phyloP scores from a whole-genome alignment of 2,329 filamentous ascomycete species.

The Epichloe uncinata region DNA sequence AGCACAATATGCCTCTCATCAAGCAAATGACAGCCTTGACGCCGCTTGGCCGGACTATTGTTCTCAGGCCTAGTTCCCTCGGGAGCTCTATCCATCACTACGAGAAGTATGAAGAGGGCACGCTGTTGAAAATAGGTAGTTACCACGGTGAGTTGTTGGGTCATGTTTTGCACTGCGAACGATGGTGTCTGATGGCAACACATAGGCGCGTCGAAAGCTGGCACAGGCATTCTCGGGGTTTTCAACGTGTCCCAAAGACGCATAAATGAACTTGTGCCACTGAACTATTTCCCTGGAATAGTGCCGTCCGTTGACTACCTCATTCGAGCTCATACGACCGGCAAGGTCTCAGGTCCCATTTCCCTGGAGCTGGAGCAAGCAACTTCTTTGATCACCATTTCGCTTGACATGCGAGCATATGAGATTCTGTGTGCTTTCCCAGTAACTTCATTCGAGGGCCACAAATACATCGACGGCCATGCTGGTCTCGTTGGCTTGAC shows the following conservation, averaged over 20 bases:
- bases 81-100: conserved; percentile 66
- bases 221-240: conserved; percentile 64
- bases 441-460: conserved; percentile 41
- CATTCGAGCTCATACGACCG: conserved; percentile 57
- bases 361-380: conserved; percentile 25
- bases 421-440: conserved; percentile 72
- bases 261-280: conserved; percentile 54
- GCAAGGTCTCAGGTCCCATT: conserved; percentile 43
- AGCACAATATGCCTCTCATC: conserved; percentile 66
- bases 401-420: conserved; percentile 53
- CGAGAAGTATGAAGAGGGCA: conserved; percentile 57
- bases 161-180: neutral
- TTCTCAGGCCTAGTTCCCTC: conserved; percentile 63
- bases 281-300: conserved; percentile 63
- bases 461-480: conserved; percentile 23
- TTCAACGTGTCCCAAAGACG: conserved; percentile 64
- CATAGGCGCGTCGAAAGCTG: conserved; percentile 41
- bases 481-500: conserved; percentile 66
- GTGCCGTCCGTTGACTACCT: conserved; percentile 47
- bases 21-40: conserved; percentile 69
- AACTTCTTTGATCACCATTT: conserved; percentile 44
- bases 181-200: neutral
- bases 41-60: conserved; percentile 57
- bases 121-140: conserved; percentile 63
- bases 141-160: conserved; percentile 47